phyloP scores from a whole-genome alignment of 805 yeast genomes.

The Ogataea salicorniae region DNA sequence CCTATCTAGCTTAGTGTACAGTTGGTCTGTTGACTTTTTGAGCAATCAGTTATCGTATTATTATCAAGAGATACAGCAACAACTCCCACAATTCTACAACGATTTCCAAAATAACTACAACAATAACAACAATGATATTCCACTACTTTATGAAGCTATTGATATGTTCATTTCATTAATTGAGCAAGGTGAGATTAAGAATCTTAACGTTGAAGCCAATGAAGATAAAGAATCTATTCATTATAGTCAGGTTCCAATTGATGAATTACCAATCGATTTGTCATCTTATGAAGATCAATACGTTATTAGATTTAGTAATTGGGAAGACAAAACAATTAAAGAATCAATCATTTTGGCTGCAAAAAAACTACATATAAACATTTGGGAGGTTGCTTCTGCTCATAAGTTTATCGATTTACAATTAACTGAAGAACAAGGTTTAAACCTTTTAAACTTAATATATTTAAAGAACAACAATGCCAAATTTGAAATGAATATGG shows the following conservation, averaged over 20 bases:
- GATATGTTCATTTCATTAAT: neutral
- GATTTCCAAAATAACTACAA: too few species aligned
- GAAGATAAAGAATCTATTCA: conserved; percentile 21
- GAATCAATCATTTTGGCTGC: conserved; percentile 20
- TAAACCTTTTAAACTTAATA: conserved; percentile 15
- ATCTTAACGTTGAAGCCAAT: conserved; percentile 2
- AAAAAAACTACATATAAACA: conserved; percentile 21
- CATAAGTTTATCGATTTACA: conserved; percentile 46
- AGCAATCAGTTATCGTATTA: neutral
- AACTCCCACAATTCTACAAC: neutral
- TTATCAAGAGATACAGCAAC: neutral
- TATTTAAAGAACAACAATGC: conserved; percentile 3
- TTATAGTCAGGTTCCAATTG: conserved; percentile 26
- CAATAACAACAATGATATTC: too few species aligned
- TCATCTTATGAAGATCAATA: conserved; percentile 36
- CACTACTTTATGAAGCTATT: neutral
- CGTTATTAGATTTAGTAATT: conserved; percentile 39
- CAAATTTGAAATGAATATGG: conserved; percentile 31
- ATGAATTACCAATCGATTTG: conserved; percentile 37
- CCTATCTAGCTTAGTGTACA: neutral
- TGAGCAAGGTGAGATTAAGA: neutral
- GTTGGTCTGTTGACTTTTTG: neutral
- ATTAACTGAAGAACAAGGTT: conserved; percentile 19
- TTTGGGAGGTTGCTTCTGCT: conserved; percentile 46
- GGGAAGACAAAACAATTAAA: conserved; percentile 19